Conservation (phyloP, 108 stramenopile species). For the Poteriospumella lacustris region DNA sequence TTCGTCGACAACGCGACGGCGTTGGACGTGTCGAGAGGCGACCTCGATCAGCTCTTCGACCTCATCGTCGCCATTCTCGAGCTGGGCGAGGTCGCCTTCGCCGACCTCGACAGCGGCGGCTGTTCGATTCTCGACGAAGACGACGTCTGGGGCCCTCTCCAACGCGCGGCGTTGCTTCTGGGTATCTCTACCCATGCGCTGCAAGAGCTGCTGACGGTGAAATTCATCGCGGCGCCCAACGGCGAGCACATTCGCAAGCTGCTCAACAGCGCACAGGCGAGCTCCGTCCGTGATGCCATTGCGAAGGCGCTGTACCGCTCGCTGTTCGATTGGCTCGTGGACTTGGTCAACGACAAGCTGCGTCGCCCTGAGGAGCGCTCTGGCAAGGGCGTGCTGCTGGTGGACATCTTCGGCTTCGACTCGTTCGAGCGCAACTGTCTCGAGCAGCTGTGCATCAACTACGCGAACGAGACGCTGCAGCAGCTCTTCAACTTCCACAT, state of each 20-base stretch:
- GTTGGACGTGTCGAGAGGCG: no score
- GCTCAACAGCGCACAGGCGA: slow-evolving; percentile 67
- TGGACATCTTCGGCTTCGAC: slow-evolving; percentile 47
- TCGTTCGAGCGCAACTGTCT: slow-evolving; percentile 29
- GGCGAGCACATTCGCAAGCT: slow-evolving; percentile 72
- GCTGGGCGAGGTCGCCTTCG: no score
- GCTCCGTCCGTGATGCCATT: slow-evolving; percentile 82
- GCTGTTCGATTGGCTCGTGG: slow-evolving; percentile 43
- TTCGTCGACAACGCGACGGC: no score
- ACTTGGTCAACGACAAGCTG: slow-evolving; percentile 30
- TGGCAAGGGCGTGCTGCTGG: no score
- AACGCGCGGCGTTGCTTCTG: slow-evolving; percentile 68
- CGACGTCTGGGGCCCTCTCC: no score
- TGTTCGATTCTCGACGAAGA: no score
- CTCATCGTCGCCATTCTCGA: no score
- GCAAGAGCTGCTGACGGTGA: slow-evolving; percentile 66
- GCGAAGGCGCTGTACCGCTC: slow-evolving; percentile 82
- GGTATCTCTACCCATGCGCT: slow-evolving; percentile 72
- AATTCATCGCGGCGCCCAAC: slow-evolving; percentile 63
- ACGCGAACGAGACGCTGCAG: slow-evolving; percentile 59
- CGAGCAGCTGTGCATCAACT: slow-evolving; percentile 57
- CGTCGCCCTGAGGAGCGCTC: not conserved
- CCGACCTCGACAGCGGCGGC: no score
- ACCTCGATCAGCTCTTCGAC: no score
- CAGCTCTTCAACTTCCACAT: slow-evolving; percentile 50